phyloP scores from a whole-genome alignment of 1,284 basidiomycete genomes.

The Wallemia hederae region DNA sequence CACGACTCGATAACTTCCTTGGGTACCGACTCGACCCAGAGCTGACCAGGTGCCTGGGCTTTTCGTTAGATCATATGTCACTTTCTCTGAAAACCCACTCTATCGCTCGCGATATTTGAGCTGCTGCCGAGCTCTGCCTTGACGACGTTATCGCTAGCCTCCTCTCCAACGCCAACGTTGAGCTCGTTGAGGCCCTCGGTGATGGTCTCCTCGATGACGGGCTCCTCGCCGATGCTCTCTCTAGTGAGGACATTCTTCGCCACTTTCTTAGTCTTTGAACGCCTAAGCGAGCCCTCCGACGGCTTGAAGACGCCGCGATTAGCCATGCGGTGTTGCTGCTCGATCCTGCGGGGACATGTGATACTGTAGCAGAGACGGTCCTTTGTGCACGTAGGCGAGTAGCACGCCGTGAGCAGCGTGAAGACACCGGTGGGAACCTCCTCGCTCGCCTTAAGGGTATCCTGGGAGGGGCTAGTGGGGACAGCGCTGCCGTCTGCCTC shows the following conservation, averaged over 20 bases:
- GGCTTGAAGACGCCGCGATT: not conserved
- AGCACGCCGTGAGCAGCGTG: slow-evolving; percentile 86
- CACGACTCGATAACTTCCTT: slow-evolving; percentile 78
- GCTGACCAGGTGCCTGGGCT: slow-evolving; percentile 49
- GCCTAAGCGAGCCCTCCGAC: not conserved
- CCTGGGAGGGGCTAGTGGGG: slow-evolving; percentile 25
- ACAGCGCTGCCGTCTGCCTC: slow-evolving; percentile 22
- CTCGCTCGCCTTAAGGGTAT: slow-evolving; percentile 10
- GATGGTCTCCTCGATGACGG: not conserved
- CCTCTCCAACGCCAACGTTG: not conserved
- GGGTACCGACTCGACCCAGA: slow-evolving; percentile 92
- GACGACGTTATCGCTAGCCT: not conserved
- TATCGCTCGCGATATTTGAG: not conserved
- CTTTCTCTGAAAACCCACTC: not conserved
- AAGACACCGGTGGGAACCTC: slow-evolving; percentile 81
- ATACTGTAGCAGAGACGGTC: slow-evolving; percentile 88
- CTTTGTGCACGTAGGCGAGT: slow-evolving; percentile 84
- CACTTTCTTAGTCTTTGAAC: not conserved
- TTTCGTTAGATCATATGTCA: slow-evolving; percentile 5
- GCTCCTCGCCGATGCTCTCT: not conserved
- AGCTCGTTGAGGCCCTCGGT: not conserved
- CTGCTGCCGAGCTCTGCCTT: not conserved
- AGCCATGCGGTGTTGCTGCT: slow-evolving; percentile 48
- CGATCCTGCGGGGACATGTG: slow-evolving; percentile 71
- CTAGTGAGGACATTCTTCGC: not conserved